Evolutionary conservation across 2,329 filamentous ascomycete genomes (phyloP), one percentile per base, ranked within the genome.

Genomic region (Macrophomina tecta): DNA sequence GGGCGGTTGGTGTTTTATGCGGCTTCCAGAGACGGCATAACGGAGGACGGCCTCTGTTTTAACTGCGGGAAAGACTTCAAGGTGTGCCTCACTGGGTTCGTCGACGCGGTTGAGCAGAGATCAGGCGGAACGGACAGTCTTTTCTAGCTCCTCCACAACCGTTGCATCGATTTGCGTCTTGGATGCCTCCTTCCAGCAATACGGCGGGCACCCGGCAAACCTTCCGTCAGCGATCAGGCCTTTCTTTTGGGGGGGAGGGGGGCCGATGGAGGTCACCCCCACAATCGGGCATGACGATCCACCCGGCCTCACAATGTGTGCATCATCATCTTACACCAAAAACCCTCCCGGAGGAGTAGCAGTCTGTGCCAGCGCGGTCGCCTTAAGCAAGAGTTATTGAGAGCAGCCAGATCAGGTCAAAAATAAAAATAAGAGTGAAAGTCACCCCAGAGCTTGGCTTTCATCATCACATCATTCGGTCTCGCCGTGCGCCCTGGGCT

Each of bases 301-400:
- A 62, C 42, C 9, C 12, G 30, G 56, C 18, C 42, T 38, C 58
- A 28, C 52, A 62, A 23, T 23, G 18, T 38, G 58, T 38, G 30
- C 58, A 62, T 62, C 58, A 38, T 62, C 58, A 62, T 62, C 58
- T 34, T 28, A 49, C 45, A 18, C 7, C 23, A 2, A 23, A 23
- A 23, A 23, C 23, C 23, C 4, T 32, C 32, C 58, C 18, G 58
- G 58, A 62, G 58, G 58, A 62, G 45, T 38, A 48, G 46, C 58
- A 62, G 58, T 62, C 58, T 62, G 58, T 62, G 58, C 45, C 58
- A 48, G 28, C 42, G 32, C 56, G 28, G 32, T 23, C 16, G 18
- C 34, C 34, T 42, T 45, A 40, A 16, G 8, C 23, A 23, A 23
- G 23, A 23, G 23, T 23, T 58, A 38, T 55, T 38, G 6, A 56